These are phyloP conservation scores for Elsinoe arachidis DNA, from an alignment of 2,329 filamentous ascomycete species.

Conservation along the genomic window DNA sequence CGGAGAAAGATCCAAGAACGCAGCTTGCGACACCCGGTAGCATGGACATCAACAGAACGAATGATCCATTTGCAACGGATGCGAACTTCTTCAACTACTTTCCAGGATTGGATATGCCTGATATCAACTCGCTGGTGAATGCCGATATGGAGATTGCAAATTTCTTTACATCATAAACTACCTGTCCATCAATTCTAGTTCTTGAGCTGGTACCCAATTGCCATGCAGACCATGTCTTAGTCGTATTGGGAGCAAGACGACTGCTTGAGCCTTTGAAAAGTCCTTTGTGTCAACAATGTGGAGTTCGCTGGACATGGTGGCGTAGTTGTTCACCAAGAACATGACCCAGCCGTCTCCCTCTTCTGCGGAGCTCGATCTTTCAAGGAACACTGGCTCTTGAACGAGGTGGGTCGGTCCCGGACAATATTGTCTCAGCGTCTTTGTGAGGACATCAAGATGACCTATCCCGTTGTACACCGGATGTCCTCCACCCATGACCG, in stretches of 20 bases:
- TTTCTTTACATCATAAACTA: background rate
- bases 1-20: background rate
- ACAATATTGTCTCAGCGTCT: background rate
- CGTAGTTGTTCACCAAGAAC: slow-evolving; percentile 35
- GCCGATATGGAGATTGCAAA: slow-evolving; percentile 1
- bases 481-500: background rate
- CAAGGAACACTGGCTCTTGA: slow-evolving; percentile 48
- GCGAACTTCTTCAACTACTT: background rate
- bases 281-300: slow-evolving; percentile 35
- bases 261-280: slow-evolving; percentile 32
- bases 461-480: background rate
- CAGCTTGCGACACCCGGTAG: background rate
- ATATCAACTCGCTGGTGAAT: background rate
- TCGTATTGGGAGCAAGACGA: slow-evolving; percentile 30
- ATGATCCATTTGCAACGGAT: background rate
- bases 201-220: background rate
- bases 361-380: slow-evolving; percentile 29
- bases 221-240: slow-evolving; percentile 1
- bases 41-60: background rate
- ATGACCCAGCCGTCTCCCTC: slow-evolving; percentile 47
- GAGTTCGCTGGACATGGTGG: slow-evolving; percentile 23
- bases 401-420: slow-evolving; percentile 28
- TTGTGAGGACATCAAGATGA: background rate
- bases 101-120: slow-evolving; percentile 8
- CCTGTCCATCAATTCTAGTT: background rate